Conservation (phyloP, 2,329 filamentous ascomycete genomes). For the Aspergillus spinulosporus region DNA sequence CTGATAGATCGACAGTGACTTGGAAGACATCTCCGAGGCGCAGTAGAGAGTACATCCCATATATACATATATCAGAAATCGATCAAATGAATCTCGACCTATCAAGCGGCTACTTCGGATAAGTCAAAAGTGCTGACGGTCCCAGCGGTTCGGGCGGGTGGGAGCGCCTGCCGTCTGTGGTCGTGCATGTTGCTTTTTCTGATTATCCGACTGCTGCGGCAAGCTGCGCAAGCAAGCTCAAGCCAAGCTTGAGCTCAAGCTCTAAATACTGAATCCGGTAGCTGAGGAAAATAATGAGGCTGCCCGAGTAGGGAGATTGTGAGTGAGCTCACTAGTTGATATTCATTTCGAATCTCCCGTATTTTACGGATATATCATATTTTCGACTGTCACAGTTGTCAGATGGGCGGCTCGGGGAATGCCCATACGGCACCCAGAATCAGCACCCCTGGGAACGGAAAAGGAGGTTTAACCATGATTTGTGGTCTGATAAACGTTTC, state of each 20-base stretch:
- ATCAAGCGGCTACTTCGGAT: slow-evolving; percentile 4
- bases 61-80: not conserved
- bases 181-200: not conserved
- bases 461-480: not conserved
- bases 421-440: not conserved
- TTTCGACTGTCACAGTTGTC: not conserved
- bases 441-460: not conserved
- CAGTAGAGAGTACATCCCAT: not conserved
- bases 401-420: not conserved
- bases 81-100: not conserved
- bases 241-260: not conserved
- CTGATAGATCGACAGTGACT: not conserved
- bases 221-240: not conserved
- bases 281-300: not conserved
- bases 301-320: not conserved
- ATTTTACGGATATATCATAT: not conserved
- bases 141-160: slow-evolving; percentile 21
- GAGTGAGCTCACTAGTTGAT: not conserved
- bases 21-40: not conserved
- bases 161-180: not conserved
- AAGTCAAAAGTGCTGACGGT: slow-evolving; percentile 5
- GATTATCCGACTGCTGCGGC: not conserved
- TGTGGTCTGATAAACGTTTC: not conserved
- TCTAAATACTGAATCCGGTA: not conserved
- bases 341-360: not conserved